Evolutionary conservation across 805 yeast genomes (phyloP), one percentile per base, ranked within the genome.

Genomic region (Metschnikowia corniflorae): DNA sequence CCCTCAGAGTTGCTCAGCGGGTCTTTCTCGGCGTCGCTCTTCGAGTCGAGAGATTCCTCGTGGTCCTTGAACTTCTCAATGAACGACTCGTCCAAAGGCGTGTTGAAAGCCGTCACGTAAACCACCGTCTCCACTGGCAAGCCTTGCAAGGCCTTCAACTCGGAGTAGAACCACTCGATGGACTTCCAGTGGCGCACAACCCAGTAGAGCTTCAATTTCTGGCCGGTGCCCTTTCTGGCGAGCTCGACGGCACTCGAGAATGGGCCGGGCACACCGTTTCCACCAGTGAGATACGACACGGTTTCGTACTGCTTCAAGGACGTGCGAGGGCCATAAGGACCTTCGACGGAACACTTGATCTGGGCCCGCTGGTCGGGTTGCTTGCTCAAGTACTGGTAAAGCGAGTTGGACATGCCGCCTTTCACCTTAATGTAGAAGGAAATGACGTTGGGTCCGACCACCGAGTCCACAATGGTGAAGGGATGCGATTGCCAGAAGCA

Each of bases 401-500:
- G 50, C 15, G 54, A 49, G 35, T 55, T 67, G 12, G 86, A 78
- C 35, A 77, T 56, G 40, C 86, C 87, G n/a, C 68, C 68, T 54
- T 77, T 77, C 14, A 70, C 71, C 50, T 73, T 76, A 49, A 75
- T 66, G 46, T 63, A 69, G 32, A 75, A 58, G 2, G 63, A 58
- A 7, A 76, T 51, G 39, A 70, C 57, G 42, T 64, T 68, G 13
- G 65, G 60, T 9, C 61, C 60, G 29, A 62, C 57, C 2, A 60
- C 55, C 4, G 73, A 60, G 33, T 69, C 69, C 13, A 75, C 61
- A 6, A 75, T 57, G 1, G 89, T 80, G 59, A 85, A 82, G 4
- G 91, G 91, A 55, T 83, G 88, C 4, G 82, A 75, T 54, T 82
- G 86, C 79, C 81, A 80, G 55, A 80, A 77, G 25, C 69, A 58